Conservation (phyloP, 495 filamentous ascomycete genomes). For the Tuber brumale region DNA sequence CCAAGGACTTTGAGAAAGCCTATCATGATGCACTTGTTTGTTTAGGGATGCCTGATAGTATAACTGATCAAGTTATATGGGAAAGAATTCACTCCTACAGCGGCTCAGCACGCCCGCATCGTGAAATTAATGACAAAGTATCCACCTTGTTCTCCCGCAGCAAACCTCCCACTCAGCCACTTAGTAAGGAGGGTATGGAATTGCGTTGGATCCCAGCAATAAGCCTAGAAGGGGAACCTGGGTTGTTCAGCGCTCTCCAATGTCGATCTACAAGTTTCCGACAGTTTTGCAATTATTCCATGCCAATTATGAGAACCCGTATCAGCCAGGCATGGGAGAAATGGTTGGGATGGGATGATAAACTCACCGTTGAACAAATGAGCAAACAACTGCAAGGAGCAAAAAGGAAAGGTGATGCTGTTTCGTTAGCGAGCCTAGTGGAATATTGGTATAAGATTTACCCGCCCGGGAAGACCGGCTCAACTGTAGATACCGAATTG, state of each 20-base stretch:
- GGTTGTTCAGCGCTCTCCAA: slow-evolving; percentile 27
- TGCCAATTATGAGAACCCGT: slow-evolving; percentile 23
- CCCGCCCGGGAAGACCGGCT: neutral
- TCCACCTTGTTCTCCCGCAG: slow-evolving; percentile 6
- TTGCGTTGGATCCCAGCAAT: slow-evolving; percentile 31
- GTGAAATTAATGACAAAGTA: slow-evolving; percentile 9
- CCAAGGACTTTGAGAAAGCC: slow-evolving; percentile 1
- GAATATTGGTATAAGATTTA: neutral
- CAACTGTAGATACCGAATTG: neutral
- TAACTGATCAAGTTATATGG: slow-evolving; percentile 12
- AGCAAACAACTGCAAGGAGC: slow-evolving; percentile 18
- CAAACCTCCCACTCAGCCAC: neutral
- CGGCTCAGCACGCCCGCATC: neutral
- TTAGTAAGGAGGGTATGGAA: slow-evolving; percentile 14
- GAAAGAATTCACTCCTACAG: slow-evolving; percentile 32
- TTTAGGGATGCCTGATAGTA: slow-evolving; percentile 21
- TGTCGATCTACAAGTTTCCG: slow-evolving; percentile 16
- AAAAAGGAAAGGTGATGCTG: slow-evolving; percentile 1
- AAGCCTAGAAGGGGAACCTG: neutral
- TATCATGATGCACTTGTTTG: slow-evolving; percentile 2
- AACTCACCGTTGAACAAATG: slow-evolving; percentile 1
- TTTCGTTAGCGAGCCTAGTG: neutral
- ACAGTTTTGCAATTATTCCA: slow-evolving; percentile 21
- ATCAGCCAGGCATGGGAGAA: slow-evolving; percentile 12
- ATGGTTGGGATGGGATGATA: slow-evolving; percentile 21